Evolutionary conservation across 2,329 filamentous ascomycete genomes (phyloP), one percentile per base, ranked within the genome.

Genomic region (Colletotrichum tabaci): DNA sequence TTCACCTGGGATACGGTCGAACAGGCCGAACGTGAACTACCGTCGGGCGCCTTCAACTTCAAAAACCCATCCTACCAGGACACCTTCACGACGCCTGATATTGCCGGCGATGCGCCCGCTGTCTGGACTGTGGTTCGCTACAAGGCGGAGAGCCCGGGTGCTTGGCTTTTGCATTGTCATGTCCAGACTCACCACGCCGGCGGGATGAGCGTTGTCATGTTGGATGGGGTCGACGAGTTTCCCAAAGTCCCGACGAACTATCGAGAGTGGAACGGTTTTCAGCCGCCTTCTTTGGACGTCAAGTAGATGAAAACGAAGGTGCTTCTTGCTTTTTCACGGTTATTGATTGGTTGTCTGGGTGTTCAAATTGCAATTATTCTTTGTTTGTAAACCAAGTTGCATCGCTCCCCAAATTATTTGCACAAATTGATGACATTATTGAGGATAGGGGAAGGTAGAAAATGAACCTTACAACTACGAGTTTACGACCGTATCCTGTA

Each of bases 101-200:
- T 67, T n/a, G 64, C 64, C 2, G 64, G 64, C 1, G 16, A 62
- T 10, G 64, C 64, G 12, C 64, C 64, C 0, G 64, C 64, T 16
- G 64, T 67, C 2, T 67, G 84, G 85, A 76, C 84, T 55, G 83
- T 81, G 0, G 73, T 87, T 18, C 73, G 85, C 47, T 88, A 87
- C 68, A 81, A 85, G 56, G 82, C 83, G 1, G 77, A 80, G 0
- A 85, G 84, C 66, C 84, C 85, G 0, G 85, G 85, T 0, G 81
- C 84, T 0, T 87, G 82, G 68, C 75, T 88, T 60, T 73, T 88
- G 53, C 86, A 88, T 76, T 88, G 86, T 71, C 86, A 88, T 75
- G 83, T 87, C 21, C 80, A 85, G 73, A 82, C 80, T 9, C 86
- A 88, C 77, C 74, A 87, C 56, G 77, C 78, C 30, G 84, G 84